Evolutionary conservation across 352 stramenopile genomes (phyloP), one percentile per base, ranked within the genome.

Genomic region (Phytophthora europaea): DNA sequence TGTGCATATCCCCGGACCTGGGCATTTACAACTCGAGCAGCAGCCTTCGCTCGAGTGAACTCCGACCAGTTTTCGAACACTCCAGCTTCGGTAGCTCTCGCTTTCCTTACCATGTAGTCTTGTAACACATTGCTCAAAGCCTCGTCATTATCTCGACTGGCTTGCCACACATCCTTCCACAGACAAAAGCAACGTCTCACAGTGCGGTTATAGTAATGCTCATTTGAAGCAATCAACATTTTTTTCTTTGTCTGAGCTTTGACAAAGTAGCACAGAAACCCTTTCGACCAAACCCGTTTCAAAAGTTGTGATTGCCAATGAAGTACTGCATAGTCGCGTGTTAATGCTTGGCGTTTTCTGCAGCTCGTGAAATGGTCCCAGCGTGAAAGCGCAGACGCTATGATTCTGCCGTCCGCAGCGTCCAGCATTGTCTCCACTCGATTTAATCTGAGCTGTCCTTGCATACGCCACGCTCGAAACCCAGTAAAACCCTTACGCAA

Each of bases 1-100:
- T 85, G 73, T 28, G 65, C 70, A 47, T 76, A 61, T 12, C 80
- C 73, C 0, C 80, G 70, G 8, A 81, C 58, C 15, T 87, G 75
- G 5, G 78, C 67, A 43, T 74, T 83, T 6, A 82, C 76, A 22
- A 82, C 38, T 20, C 72, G 63, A 50, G 33, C 63, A 18, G 69
- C 69, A 63, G 65, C 59, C 59, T 75, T 80, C 2, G 72, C 62
- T 8, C 65, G 59, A 22, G 56, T 54, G 52, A 71, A 72, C 38
- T 82, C 72, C 1, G 36, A 51, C 76, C 76, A 82, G 9, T 50
- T 54, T 20, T 64, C 61, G 6, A 83, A 47, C 1, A 74, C 28
- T 15, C n/a, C 13, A 15, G 31, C 16, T 63, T 72, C 60, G 2
- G 47, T 38, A 33, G 16, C 6, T 40, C n/a, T 47, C 8, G 56